Conservation (phyloP, 257 asterid species). For the Plectranthus barbatus region DNA sequence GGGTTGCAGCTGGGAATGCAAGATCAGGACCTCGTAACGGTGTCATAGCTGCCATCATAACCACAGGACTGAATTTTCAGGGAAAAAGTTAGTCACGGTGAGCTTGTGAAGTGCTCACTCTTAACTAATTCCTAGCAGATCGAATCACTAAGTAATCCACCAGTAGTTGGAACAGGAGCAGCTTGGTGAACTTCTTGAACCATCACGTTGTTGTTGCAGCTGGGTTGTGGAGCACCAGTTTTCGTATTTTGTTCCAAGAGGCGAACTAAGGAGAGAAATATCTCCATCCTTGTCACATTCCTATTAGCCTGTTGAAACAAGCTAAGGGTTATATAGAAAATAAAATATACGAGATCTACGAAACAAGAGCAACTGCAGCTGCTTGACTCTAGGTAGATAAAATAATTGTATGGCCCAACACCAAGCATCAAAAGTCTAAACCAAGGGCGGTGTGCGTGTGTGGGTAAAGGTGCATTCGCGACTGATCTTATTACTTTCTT, state of each 20-base stretch:
- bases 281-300: constrained; percentile 86
- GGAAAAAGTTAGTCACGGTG: constrained; percentile 44
- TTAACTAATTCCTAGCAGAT: constrained; percentile 33
- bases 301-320: constrained; percentile 57
- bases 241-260: constrained; percentile 64
- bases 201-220: constrained; percentile 16
- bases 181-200: constrained; percentile 33
- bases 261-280: constrained; percentile 69
- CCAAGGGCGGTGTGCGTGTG: not conserved
- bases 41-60: not conserved
- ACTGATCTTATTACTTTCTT: too few species aligned
- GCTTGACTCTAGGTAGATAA: too few species aligned
- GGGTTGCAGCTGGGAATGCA: constrained; percentile 3
- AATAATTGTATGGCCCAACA: too few species aligned
- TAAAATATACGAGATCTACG: not conserved
- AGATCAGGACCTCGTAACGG: not conserved
- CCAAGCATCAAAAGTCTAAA: not conserved
- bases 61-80: constrained; percentile 15
- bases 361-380: not conserved
- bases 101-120: constrained; percentile 34
- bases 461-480: not conserved
- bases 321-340: not conserved
- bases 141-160: constrained; percentile 11
- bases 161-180: constrained; percentile 28
- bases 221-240: constrained; percentile 22